Conservation (phyloP, 1,284 basidiomycete species). For the Cryptococcus neoformans region DNA sequence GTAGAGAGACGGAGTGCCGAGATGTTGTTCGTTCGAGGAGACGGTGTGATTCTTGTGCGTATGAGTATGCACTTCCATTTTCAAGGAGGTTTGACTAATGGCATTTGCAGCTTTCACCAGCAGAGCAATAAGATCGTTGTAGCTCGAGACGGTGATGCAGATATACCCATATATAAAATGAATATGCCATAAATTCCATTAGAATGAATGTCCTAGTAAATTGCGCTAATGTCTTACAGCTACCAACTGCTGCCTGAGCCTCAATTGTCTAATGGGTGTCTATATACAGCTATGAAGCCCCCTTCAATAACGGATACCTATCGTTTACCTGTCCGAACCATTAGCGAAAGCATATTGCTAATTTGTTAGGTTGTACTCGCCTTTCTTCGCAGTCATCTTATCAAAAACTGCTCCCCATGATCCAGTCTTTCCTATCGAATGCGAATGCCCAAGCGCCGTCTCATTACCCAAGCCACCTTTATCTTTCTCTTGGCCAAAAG, state of each 20-base stretch:
- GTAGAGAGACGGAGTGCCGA: constrained; percentile 91
- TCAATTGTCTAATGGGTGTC: too few relatives aligned
- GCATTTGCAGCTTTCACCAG: constrained; percentile 19
- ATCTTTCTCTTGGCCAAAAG: too few relatives aligned
- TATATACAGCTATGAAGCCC: too few relatives aligned
- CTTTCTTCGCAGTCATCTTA: constrained; percentile 9
- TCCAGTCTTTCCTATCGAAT: constrained; percentile 4
- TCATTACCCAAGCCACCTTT: background rate
- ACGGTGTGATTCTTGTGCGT: constrained; percentile 81
- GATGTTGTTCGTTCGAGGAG: constrained; percentile 97
- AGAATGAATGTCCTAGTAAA: too few relatives aligned
- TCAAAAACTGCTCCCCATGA: constrained; percentile 10
- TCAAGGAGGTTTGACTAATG: background rate
- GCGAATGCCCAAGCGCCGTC: background rate
- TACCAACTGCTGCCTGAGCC: too few relatives aligned
- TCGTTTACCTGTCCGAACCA: too few relatives aligned
- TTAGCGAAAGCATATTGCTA: too few relatives aligned
- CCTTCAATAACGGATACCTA: too few relatives aligned
- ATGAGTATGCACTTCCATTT: background rate
- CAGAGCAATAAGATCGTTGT: constrained; percentile 14
- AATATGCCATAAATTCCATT: background rate
- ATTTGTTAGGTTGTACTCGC: background rate
- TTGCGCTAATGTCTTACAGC: too few relatives aligned
- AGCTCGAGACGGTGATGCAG: background rate
- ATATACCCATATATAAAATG: background rate